phyloP scores from a whole-genome alignment of 805 yeast genomes.

The Yueomyces sp. region DNA sequence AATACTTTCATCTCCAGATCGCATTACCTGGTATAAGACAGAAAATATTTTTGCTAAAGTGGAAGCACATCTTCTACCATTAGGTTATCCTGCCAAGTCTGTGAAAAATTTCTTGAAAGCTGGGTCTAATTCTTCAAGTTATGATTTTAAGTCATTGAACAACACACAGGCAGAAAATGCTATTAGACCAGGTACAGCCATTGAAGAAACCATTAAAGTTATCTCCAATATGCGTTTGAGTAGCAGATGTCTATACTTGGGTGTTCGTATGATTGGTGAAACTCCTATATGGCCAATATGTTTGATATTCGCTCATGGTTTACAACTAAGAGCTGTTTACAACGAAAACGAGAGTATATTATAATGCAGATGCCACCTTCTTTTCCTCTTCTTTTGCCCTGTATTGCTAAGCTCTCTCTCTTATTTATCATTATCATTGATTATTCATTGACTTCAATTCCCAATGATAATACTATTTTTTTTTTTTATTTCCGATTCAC shows the following conservation, averaged over 20 bases:
- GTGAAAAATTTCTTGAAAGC: constrained; percentile 40
- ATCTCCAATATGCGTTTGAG: constrained; percentile 38
- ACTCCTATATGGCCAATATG: constrained; percentile 82
- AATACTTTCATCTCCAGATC: constrained; percentile 33
- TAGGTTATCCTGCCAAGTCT: constrained; percentile 34
- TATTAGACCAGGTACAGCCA: constrained; percentile 31
- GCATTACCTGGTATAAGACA: constrained; percentile 48
- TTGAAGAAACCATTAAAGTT: constrained; percentile 31
- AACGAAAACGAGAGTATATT: neutral
- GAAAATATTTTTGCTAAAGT: constrained; percentile 45
- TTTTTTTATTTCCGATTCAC: too few relatives aligned
- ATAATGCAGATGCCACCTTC: too few relatives aligned
- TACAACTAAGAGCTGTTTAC: constrained; percentile 43
- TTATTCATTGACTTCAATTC: too few relatives aligned
- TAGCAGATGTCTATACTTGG: constrained; percentile 45
- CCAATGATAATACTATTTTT: too few relatives aligned
- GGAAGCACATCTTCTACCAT: constrained; percentile 40
- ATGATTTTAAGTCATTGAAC: constrained; percentile 27
- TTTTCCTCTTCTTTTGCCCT: too few relatives aligned
- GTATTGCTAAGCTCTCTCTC: too few relatives aligned
- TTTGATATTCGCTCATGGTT: constrained; percentile 62
- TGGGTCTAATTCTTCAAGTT: constrained; percentile 38
- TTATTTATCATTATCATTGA: too few relatives aligned
- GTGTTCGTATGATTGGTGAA: constrained; percentile 63
- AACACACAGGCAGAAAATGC: constrained; percentile 37